A percentile compares a stretch with the other conserved stretches of the same genome.
These are phyloP conservation scores for Calonectria crousiana DNA, from an alignment of 2,329 filamentous ascomycete genomes.

Conservation along the genomic window DNA sequence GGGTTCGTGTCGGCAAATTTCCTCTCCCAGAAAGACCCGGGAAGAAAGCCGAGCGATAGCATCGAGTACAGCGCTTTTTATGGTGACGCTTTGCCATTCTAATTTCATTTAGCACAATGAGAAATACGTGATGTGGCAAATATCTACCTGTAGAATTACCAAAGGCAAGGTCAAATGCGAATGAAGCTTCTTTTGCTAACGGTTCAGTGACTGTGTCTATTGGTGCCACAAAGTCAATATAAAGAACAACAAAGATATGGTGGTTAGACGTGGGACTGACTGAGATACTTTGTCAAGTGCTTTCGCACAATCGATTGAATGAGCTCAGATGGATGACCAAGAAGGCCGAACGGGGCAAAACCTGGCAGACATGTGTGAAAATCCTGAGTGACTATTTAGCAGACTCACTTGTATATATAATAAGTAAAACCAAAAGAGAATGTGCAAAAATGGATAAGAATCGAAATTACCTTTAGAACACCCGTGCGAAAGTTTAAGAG, in stretches of 20 bases:
- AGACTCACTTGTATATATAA: background rate
- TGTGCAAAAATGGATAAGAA: background rate
- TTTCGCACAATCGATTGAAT: background rate
- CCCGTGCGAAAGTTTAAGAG: background rate
- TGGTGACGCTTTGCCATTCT: background rate
- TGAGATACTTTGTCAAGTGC: background rate
- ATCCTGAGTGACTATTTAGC: background rate
- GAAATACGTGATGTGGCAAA: fast-evolving
- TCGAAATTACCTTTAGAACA: background rate
- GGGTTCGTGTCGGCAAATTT: background rate
- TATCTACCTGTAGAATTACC: background rate
- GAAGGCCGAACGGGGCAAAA: background rate
- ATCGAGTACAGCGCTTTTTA: background rate
- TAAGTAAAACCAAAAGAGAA: no score
- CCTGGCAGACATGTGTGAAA: background rate
- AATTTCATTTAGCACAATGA: background rate
- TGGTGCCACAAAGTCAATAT: background rate
- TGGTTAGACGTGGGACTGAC: background rate
- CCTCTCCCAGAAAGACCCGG: background rate
- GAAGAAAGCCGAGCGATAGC: background rate
- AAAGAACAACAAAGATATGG: background rate
- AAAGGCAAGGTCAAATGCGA: background rate
- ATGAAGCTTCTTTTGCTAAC: background rate
- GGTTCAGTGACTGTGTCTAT: background rate
- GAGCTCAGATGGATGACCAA: background rate